Percentiles rank a stretch among this genome's conserved stretches.
These are phyloP conservation scores for Erodium maritimum DNA, from an alignment of 345 rosid genomes.

Conservation along the genomic window DNA sequence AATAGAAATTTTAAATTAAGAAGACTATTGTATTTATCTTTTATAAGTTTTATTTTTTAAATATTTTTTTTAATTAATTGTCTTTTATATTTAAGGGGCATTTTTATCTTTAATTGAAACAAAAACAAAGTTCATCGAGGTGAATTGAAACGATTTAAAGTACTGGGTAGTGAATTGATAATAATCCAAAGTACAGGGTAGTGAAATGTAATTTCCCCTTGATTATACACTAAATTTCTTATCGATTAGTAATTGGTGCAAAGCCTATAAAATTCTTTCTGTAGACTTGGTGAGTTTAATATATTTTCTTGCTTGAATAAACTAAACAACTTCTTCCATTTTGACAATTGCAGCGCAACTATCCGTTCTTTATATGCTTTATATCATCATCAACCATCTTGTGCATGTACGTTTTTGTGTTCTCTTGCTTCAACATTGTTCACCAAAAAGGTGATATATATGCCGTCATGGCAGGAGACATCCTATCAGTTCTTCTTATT, in stretches of 20 bases:
- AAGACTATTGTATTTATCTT: too few species aligned
- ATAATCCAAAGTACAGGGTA: too few species aligned
- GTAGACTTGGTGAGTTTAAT: neutral
- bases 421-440: conserved; percentile 59
- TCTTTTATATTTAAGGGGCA: too few species aligned
- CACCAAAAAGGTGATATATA: conserved; percentile 23
- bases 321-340: conserved; percentile 1
- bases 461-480: conserved; percentile 26
- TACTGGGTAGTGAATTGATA: too few species aligned
- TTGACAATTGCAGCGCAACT: conserved; percentile 36
- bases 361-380: conserved; percentile 59
- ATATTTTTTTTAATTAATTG: too few species aligned
- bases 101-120: too few species aligned
- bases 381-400: conserved; percentile 55
- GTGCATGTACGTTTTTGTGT: conserved; percentile 58
- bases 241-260: neutral
- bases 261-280: neutral
- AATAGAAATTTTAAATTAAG: too few species aligned
- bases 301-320: neutral
- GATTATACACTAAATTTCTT: too few species aligned
- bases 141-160: too few species aligned
- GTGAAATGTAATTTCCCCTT: too few species aligned
- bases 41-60: too few species aligned
- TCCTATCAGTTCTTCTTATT: conserved; percentile 33
- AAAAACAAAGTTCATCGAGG: too few species aligned